Evolutionary conservation across 306 rosid genomes (phyloP), one percentile per base, ranked within the genome.

Genomic region (Echinosophora koreensis): DNA sequence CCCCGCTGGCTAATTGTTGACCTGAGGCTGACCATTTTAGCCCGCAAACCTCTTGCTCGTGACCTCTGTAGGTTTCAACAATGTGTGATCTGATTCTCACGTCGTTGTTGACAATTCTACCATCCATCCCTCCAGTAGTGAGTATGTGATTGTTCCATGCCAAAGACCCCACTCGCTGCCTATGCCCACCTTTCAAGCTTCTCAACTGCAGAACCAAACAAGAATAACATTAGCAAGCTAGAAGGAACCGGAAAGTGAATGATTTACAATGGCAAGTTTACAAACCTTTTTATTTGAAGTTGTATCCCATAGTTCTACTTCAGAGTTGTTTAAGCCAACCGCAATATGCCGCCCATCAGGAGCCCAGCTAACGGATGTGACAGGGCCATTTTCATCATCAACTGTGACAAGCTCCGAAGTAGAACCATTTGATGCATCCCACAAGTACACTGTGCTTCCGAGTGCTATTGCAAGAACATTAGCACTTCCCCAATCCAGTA

Each of bases 381-480:
- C 66, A 2, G 97, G 95, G 58, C 98, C 97, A 55, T 46, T 52
- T 84, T 90, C 97, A 5, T 91, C 98, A 11, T 89, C 95, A 42
- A 93, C 76, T 1, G 94, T 91, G 44, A 81, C 87, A n/a, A 93
- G 90, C 46, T 91, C 97, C 6, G 93, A 91, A 82, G 95, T 89
- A 46, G 97, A 86, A 28, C 98, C 91, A 6, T 60, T 60, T 49
- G 84, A 65, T 42, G 95, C 97, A 78, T 91, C 92, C 98, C 95
- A 89, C 66, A 93, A 80, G 63, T 91, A 93, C 8, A 91, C 95
- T 3, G 93, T 87, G 83, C 59, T 85, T 41, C 85, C 95, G 18
- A 93, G 95, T 75, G 98, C 98, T 9, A 93, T 93, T 22, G 97
- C 95, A 2, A 93, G 92, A 52, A 93, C 90, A 78, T 93, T 93